A percentile compares a stretch with the other conserved stretches of the same genome.
Evolutionary conservation across 2,329 filamentous ascomycete species (phyloP).

Genomic region (Acrocalymma vagum): DNA sequence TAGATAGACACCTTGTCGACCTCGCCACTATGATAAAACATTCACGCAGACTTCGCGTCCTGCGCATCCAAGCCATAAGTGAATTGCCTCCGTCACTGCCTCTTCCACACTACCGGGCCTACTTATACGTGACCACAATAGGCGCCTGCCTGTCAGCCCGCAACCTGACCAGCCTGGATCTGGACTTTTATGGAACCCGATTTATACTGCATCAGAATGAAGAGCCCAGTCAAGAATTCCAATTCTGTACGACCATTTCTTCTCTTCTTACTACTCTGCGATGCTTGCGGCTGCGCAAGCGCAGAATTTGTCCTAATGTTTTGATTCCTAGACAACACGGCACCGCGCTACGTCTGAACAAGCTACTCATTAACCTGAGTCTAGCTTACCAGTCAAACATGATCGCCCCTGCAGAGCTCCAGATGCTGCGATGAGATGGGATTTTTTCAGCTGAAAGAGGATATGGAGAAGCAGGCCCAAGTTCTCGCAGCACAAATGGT

Average conservation of each 20-base stretch:
- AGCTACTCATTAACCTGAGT: slow-evolving; percentile 24
- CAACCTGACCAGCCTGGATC: slow-evolving; percentile 18
- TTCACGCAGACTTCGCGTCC: slow-evolving; percentile 19
- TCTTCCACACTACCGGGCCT: slow-evolving; percentile 16
- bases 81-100: slow-evolving; percentile 16
- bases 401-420: slow-evolving; percentile 9
- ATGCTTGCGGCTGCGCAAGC: slow-evolving; percentile 21
- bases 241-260: slow-evolving; percentile 55
- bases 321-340: slow-evolving; percentile 18
- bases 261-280: slow-evolving; percentile 48
- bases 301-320: slow-evolving; percentile 20
- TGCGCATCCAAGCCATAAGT: slow-evolving; percentile 18
- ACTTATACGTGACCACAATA: slow-evolving; percentile 19
- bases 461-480: slow-evolving; percentile 24
- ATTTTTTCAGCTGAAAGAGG: slow-evolving; percentile 13
- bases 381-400: slow-evolving; percentile 16
- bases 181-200: slow-evolving; percentile 14
- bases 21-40: slow-evolving; percentile 18
- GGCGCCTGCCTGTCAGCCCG: slow-evolving; percentile 16
- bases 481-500: slow-evolving; percentile 19
- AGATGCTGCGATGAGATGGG: slow-evolving; percentile 13
- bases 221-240: slow-evolving; percentile 18
- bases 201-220: too few relatives aligned
- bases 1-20: slow-evolving; percentile 18
- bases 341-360: slow-evolving; percentile 19